Evolutionary conservation across 2,329 filamentous ascomycete genomes (phyloP).

Genomic region (Tolypocladium tropicale): DNA sequence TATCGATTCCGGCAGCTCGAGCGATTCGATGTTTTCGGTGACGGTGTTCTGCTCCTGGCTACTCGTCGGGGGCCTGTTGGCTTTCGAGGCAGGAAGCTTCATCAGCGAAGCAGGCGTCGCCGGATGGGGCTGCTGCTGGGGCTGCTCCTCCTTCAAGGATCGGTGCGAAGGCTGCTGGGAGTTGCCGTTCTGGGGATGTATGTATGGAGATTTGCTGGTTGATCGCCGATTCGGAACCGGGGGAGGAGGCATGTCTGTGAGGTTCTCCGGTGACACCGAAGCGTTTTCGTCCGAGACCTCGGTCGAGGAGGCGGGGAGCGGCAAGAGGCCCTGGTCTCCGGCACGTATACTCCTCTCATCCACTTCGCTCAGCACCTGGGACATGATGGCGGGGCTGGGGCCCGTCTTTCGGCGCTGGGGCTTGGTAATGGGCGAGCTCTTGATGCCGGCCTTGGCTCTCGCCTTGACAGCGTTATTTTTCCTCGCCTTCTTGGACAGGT

Average conservation of each 20-base stretch:
- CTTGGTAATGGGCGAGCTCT: constrained; percentile 65
- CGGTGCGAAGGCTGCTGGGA: constrained; percentile 13
- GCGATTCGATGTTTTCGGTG: constrained; percentile 44
- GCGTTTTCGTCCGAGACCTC: constrained; percentile 54
- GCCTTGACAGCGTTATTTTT: constrained; percentile 43
- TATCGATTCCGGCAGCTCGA: constrained; percentile 64
- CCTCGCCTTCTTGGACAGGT: constrained; percentile 39
- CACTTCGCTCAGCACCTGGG: constrained; percentile 44
- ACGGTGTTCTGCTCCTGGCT: constrained; percentile 30
- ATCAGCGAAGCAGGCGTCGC: constrained; percentile 86
- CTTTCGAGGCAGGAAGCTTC: constrained; percentile 52
- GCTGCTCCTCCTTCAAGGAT: constrained; percentile 2
- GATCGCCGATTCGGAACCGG: constrained; percentile 57
- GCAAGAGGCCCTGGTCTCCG: constrained; percentile 25
- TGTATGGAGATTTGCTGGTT: constrained; percentile 56
- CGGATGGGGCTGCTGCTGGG: constrained; percentile 38
- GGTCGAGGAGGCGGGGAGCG: constrained; percentile 27
- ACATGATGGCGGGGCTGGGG: constrained; percentile 44
- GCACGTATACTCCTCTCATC: constrained; percentile 26
- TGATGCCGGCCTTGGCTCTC: constrained; percentile 41
- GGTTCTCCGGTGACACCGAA: constrained; percentile 53
- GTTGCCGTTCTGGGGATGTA: constrained; percentile 41
- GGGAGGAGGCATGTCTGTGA: constrained; percentile 57
- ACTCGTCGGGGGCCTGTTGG: constrained; percentile 33
- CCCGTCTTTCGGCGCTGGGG: constrained; percentile 45